phyloP scores from a whole-genome alignment of 2,329 filamentous ascomycete genomes.

The Fusarium udum region DNA sequence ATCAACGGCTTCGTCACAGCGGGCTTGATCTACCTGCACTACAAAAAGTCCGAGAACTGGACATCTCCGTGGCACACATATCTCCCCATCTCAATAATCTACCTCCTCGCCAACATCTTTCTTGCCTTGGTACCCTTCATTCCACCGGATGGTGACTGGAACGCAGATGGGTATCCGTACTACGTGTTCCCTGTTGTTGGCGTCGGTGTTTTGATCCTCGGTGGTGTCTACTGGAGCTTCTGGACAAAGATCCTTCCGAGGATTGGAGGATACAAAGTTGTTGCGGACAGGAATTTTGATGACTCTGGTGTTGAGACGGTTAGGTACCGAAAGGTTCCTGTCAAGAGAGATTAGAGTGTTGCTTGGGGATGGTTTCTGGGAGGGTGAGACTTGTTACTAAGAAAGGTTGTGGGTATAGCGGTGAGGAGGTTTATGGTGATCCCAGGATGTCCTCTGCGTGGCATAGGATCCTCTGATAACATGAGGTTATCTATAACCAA shows the following conservation, averaged over 20 bases:
- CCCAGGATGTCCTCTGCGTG: too few species aligned
- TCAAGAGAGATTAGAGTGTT: conserved; percentile 24
- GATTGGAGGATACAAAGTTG: conserved; percentile 60
- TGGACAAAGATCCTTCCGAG: conserved; percentile 62
- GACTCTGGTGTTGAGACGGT: conserved; percentile 53
- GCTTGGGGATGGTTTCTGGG: neutral
- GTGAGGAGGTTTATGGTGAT: too few species aligned
- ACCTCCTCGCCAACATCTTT: conserved; percentile 61
- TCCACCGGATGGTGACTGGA: conserved; percentile 59
- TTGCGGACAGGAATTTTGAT: conserved; percentile 54
- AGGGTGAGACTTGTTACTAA: accelerated
- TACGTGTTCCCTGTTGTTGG: conserved; percentile 66
- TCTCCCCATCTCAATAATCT: conserved; percentile 59
- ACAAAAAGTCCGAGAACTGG: conserved; percentile 61
- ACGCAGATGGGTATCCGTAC: conserved; percentile 62
- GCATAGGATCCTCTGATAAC: too few species aligned
- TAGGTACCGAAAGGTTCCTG: conserved; percentile 50
- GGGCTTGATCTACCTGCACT: conserved; percentile 63
- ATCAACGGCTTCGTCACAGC: conserved; percentile 62
- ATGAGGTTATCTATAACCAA: too few species aligned
- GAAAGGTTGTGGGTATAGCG: too few species aligned
- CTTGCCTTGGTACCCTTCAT: conserved; percentile 65
- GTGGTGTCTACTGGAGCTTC: conserved; percentile 61
- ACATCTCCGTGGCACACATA: conserved; percentile 61
- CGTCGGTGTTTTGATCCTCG: conserved; percentile 60